Percentiles rank a stretch among this genome's conserved stretches.
These are phyloP conservation scores for Kalmanozyma brasiliensis DNA, from an alignment of 1,284 basidiomycete genomes.

Conservation along the genomic window DNA sequence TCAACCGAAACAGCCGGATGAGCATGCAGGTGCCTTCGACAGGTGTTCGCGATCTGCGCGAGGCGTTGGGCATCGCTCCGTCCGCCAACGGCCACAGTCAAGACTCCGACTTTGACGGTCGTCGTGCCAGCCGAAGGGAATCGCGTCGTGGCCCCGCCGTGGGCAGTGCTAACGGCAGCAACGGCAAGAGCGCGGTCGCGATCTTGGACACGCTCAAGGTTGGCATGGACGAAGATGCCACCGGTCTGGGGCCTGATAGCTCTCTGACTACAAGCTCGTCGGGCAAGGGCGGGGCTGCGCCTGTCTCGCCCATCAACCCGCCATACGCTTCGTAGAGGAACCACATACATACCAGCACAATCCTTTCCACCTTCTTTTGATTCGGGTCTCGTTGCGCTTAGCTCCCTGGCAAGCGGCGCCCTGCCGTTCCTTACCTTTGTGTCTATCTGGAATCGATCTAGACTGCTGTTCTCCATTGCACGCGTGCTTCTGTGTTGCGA, in stretches of 20 bases:
- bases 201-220: constrained; percentile 51
- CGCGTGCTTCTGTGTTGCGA: neutral
- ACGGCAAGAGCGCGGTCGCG: constrained; percentile 26
- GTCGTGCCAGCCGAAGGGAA: constrained; percentile 41
- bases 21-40: constrained; percentile 29
- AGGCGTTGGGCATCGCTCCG: constrained; percentile 36
- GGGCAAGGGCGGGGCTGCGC: neutral
- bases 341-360: neutral
- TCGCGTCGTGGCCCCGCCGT: constrained; percentile 23
- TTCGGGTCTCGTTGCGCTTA: constrained; percentile 1
- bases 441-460: neutral
- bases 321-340: constrained; percentile 30
- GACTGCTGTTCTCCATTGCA: neutral
- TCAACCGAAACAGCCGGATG: constrained; percentile 18
- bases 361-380: constrained; percentile 2
- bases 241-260: constrained; percentile 32
- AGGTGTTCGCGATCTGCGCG: constrained; percentile 53
- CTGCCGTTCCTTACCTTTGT: constrained; percentile 12
- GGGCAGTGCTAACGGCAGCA: constrained; percentile 19
- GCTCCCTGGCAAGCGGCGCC: constrained; percentile 1
- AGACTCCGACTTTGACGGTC: constrained; percentile 21
- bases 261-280: constrained; percentile 4
- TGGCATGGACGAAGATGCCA: constrained; percentile 32
- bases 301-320: constrained; percentile 20
- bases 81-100: constrained; percentile 25